These are phyloP conservation scores for Quercus alba DNA, from an alignment of 306 rosid genomes.

Conservation along the genomic window DNA sequence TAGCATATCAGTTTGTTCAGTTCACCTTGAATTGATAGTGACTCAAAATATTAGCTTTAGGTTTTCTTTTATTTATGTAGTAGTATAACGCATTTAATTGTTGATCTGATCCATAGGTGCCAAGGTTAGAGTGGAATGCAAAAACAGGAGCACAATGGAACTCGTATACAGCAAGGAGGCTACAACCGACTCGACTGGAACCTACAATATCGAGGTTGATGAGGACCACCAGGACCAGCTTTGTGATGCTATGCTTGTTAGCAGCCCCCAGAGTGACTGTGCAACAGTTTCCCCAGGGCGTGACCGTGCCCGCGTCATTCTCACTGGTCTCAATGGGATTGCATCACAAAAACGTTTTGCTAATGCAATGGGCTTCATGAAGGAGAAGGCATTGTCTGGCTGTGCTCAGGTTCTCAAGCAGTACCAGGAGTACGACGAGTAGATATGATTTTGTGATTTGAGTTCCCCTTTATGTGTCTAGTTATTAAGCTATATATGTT, in stretches of 20 bases:
- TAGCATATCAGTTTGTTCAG: too few relatives aligned
- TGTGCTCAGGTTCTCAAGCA: constrained; percentile 65
- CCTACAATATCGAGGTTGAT: constrained; percentile 39
- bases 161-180: constrained; percentile 51
- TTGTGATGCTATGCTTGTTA: constrained; percentile 62
- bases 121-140: constrained; percentile 73
- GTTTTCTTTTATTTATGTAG: neutral
- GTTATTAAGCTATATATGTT: neutral
- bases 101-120: constrained; percentile 47
- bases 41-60: neutral
- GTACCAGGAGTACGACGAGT: constrained; percentile 62
- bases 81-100: neutral
- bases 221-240: constrained; percentile 71
- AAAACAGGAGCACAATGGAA: constrained; percentile 28
- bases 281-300: constrained; percentile 50
- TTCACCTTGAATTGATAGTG: neutral
- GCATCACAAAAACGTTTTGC: constrained; percentile 51
- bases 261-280: constrained; percentile 60
- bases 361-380: constrained; percentile 68
- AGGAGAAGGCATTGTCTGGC: constrained; percentile 37
- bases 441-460: constrained; percentile 28
- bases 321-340: constrained; percentile 74
- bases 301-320: constrained; percentile 77
- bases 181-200: constrained; percentile 53
- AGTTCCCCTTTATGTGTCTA: constrained; percentile 16